Conservation (phyloP, 164 flowering plant species). For the Dillenia suffruticosa region DNA sequence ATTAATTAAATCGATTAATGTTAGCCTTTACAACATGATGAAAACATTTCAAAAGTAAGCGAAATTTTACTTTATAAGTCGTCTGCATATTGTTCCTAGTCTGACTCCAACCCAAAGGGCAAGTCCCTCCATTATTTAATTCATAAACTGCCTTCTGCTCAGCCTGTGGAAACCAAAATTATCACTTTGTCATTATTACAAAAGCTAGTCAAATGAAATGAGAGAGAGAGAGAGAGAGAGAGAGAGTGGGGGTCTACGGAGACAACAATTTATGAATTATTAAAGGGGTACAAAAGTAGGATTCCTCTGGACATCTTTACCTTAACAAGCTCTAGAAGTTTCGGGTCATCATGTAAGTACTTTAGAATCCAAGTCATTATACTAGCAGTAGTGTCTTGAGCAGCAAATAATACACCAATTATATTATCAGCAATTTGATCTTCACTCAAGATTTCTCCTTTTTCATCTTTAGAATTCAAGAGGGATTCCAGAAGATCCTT, state of each 20-base stretch:
- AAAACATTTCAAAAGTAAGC: not conserved
- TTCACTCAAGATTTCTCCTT: constrained; percentile 36
- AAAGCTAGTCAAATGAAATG: too few relatives aligned
- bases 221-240: too few relatives aligned
- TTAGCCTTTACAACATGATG: too few relatives aligned
- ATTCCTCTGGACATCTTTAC: constrained; percentile 22
- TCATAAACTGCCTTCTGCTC: constrained; percentile 56
- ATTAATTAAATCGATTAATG: too few relatives aligned
- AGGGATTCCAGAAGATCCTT: constrained; percentile 52
- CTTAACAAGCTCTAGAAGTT: constrained; percentile 68
- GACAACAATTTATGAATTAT: too few relatives aligned
- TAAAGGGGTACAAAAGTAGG: not conserved
- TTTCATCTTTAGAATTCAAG: constrained; percentile 47
- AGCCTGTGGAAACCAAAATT: constrained; percentile 30
- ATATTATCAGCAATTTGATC: constrained; percentile 84
- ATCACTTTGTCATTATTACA: too few relatives aligned
- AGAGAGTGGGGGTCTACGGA: too few relatives aligned
- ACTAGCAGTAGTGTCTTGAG: constrained; percentile 94
- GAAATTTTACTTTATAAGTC: constrained; percentile 48
- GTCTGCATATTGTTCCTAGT: constrained; percentile 66
- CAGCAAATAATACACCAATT: constrained; percentile 89
- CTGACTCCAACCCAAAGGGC: constrained; percentile 58
- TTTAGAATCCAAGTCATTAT: constrained; percentile 87
- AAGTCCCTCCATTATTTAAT: constrained; percentile 29
- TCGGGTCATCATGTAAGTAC: constrained; percentile 75